phyloP scores from a whole-genome alignment of 768 basidiomycete species.

The Dictyophora rubrovolvata region DNA sequence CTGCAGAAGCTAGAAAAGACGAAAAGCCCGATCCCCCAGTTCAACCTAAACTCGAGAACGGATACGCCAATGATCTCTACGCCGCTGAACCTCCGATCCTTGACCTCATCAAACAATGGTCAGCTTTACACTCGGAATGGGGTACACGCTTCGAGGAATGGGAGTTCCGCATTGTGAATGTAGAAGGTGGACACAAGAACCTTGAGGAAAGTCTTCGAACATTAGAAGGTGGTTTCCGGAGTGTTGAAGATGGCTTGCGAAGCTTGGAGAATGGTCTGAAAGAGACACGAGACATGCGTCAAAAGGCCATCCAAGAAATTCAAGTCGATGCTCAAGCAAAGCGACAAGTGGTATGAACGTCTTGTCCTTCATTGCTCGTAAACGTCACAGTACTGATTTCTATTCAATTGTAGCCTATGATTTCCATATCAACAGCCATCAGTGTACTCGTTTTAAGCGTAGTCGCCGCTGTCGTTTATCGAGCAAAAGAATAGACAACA shows the following conservation, averaged over 20 bases:
- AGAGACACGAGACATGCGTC: constrained; percentile 14
- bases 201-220: constrained; percentile 25
- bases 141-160: constrained; percentile 16
- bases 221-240: constrained; percentile 29
- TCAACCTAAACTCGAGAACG: constrained; percentile 17
- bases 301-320: background rate
- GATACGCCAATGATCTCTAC: constrained; percentile 21
- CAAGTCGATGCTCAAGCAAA: constrained; percentile 12
- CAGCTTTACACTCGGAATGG: constrained; percentile 72
- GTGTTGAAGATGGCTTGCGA: constrained; percentile 23
- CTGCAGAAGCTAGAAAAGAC: constrained; percentile 25
- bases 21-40: constrained; percentile 22
- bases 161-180: background rate
- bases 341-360: constrained; percentile 13
- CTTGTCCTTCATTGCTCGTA: background rate
- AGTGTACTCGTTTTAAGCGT: constrained; percentile 58
- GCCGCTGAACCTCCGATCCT: constrained; percentile 12
- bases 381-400: constrained; percentile 12
- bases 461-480: constrained; percentile 53
- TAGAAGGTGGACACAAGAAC: constrained; percentile 16
- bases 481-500: background rate
- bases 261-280: constrained; percentile 23
- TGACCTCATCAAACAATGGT: constrained; percentile 69
- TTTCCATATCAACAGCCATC: constrained; percentile 42
- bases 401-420: constrained; percentile 2